Percentiles rank a stretch among this genome's conserved stretches.
Conservation (phyloP, 805 yeast species). For the Saccharomycopsis sp. region DNA sequence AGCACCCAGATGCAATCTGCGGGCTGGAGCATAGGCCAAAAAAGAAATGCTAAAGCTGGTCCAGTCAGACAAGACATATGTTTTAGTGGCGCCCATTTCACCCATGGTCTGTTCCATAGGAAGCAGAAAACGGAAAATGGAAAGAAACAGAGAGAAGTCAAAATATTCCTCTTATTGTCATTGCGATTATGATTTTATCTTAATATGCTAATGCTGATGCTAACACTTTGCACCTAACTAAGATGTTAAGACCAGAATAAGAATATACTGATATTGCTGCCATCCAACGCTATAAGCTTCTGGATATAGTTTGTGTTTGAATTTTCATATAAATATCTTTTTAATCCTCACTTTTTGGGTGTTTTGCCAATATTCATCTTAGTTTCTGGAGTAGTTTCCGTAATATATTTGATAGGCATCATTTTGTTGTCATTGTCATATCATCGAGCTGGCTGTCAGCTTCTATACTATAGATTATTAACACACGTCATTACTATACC, state of each 20-base stretch:
- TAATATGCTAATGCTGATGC: background rate
- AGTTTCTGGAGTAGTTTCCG: too few relatives aligned
- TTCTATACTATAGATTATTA: too few relatives aligned
- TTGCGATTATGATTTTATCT: background rate
- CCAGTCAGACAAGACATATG: background rate
- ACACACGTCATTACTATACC: too few relatives aligned
- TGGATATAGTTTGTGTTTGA: background rate
- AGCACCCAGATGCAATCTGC: background rate
- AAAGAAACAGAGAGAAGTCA: background rate
- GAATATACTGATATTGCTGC: background rate
- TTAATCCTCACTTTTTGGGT: background rate
- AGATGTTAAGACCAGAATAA: background rate
- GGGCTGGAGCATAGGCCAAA: too few relatives aligned
- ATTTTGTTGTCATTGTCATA: too few relatives aligned
- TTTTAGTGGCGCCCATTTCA: background rate
- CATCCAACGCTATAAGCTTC: background rate
- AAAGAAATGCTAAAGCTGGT: background rate
- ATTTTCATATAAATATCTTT: background rate
- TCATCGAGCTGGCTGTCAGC: too few relatives aligned
- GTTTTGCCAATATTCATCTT: too few relatives aligned
- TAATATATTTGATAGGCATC: too few relatives aligned
- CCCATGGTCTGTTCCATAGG: background rate
- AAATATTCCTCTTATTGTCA: background rate
- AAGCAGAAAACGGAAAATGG: background rate
- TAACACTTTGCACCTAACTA: too few relatives aligned